A percentile compares a stretch with the other conserved stretches of the same genome.
These are phyloP conservation scores for Ramichloridium luteum DNA, from an alignment of 2,329 filamentous ascomycete genomes.

Conservation along the genomic window DNA sequence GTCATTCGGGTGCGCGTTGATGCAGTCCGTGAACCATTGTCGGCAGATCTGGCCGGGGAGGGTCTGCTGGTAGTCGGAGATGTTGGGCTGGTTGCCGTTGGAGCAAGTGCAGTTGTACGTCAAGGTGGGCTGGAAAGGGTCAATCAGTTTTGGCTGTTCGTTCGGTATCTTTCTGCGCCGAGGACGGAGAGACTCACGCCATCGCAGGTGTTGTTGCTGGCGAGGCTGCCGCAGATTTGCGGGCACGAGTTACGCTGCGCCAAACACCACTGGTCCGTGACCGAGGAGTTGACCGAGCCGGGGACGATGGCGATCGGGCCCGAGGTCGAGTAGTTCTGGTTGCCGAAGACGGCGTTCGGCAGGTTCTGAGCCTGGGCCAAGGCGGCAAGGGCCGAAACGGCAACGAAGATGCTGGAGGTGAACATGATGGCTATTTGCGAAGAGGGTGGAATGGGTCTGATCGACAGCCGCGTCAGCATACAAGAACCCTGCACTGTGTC, in stretches of 20 bases:
- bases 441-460: too few relatives aligned
- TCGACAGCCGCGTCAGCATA: too few relatives aligned
- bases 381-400: slow-evolving; percentile 35
- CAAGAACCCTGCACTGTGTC: too few relatives aligned
- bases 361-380: slow-evolving; percentile 34
- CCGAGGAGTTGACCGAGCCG: slow-evolving; percentile 25
- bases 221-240: slow-evolving; percentile 42
- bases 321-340: slow-evolving; percentile 24
- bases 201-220: slow-evolving; percentile 43
- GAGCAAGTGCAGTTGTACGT: slow-evolving; percentile 46
- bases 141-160: too few relatives aligned
- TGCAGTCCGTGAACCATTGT: slow-evolving; percentile 35
- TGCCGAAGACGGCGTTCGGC: not conserved
- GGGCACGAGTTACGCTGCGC: slow-evolving; percentile 49
- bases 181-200: slow-evolving; percentile 33
- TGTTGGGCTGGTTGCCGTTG: slow-evolving; percentile 43
- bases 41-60: slow-evolving; percentile 50
- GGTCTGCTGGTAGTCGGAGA: slow-evolving; percentile 44
- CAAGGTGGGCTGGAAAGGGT: slow-evolving; percentile 32
- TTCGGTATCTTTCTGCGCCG: too few relatives aligned
- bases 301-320: slow-evolving; percentile 33
- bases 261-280: slow-evolving; percentile 42
- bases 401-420: slow-evolving; percentile 35
- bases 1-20: slow-evolving; percentile 28
- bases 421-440: slow-evolving; percentile 30